Evolutionary conservation across 2,329 filamentous ascomycete species (phyloP).

Genomic region (Venturia carpophila): DNA sequence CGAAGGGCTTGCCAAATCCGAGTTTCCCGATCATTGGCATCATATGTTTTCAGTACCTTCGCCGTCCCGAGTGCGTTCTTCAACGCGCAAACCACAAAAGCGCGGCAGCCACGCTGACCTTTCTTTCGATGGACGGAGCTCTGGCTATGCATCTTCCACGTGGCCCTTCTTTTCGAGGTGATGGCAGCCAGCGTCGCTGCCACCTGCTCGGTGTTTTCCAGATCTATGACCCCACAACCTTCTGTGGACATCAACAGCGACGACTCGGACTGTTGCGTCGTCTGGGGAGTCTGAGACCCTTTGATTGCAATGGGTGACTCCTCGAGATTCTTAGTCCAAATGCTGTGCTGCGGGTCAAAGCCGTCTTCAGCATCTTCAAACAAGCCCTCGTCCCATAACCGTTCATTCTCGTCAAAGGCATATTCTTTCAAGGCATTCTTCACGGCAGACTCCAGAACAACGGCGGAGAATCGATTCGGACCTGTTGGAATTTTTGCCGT

Average conservation of each 20-base stretch:
- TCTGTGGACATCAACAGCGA: neutral
- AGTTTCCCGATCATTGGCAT: constrained; percentile 31
- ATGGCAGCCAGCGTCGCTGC: neutral
- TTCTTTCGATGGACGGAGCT: constrained; percentile 30
- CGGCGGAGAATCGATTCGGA: constrained; percentile 31
- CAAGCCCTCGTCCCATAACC: constrained; percentile 35
- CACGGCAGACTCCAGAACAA: constrained; percentile 31
- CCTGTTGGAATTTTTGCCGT: constrained; percentile 32
- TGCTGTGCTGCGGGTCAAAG: constrained; percentile 26
- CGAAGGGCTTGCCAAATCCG: constrained; percentile 29
- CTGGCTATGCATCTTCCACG: constrained; percentile 30
- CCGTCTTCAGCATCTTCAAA: constrained; percentile 31
- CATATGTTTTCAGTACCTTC: constrained; percentile 32
- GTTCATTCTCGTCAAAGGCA: constrained; percentile 29
- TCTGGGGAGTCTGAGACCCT: neutral
- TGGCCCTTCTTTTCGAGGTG: constrained; percentile 20
- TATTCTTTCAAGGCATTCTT: constrained; percentile 29
- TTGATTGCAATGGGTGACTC: constrained; percentile 15
- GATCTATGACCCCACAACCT: neutral
- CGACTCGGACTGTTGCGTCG: neutral
- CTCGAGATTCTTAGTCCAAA: constrained; percentile 28
- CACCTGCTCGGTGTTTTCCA: neutral
- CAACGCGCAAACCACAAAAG: constrained; percentile 33
- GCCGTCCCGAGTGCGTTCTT: constrained; percentile 34
- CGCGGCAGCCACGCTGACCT: constrained; percentile 30